Evolutionary conservation across 1,284 basidiomycete genomes (phyloP), one percentile per base, ranked within the genome.

Genomic region (Phlebopus sp.): DNA sequence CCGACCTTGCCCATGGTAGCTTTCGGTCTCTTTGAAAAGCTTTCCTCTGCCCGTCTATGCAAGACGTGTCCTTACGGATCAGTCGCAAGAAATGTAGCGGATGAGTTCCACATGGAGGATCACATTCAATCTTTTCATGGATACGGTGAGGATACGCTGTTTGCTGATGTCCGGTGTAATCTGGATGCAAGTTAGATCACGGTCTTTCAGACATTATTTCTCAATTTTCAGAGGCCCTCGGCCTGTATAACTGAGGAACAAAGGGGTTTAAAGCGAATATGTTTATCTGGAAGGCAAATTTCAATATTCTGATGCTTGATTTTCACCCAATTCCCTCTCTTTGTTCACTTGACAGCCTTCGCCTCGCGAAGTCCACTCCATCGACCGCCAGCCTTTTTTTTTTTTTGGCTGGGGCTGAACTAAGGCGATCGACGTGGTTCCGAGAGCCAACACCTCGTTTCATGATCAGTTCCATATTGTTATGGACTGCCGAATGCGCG

Each of bases 101-200:
- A 82, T 84, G 71, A 78, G 83, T 0, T 90, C 98, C 4, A 79
- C 79, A 7, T 99, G 96, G 96, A 90, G 97, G 81, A 72, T 92
- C 4, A 62, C 88, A 0, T 87, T 98, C 55, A 90, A 96, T 60
- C 77, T 92, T 50, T 98, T 99, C 67, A 74, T 77, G 29, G 82
- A 90, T 62, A 88, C 92, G 8, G 92, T 95, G 61, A 56, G 88
- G 73, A 25, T 7, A 19, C 10, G 14, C 25, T 15, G 47, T 25
- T 7, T 1, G 23, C 30, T 59, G 49, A 60, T 34, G 10, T 40
- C 9, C 14, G 15, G 27, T 19, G 2, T 55, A 92, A 82, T 93
- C 91, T 0, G n/a, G n/a, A 73, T 92, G 56, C 86, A 85, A 73
- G 83, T 96, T 40, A 84, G 86, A 55, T 77, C 84, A 6, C 76